These are phyloP conservation scores for Eucalyptus pauciflora DNA, from an alignment of 345 rosid genomes.

Conservation along the genomic window DNA sequence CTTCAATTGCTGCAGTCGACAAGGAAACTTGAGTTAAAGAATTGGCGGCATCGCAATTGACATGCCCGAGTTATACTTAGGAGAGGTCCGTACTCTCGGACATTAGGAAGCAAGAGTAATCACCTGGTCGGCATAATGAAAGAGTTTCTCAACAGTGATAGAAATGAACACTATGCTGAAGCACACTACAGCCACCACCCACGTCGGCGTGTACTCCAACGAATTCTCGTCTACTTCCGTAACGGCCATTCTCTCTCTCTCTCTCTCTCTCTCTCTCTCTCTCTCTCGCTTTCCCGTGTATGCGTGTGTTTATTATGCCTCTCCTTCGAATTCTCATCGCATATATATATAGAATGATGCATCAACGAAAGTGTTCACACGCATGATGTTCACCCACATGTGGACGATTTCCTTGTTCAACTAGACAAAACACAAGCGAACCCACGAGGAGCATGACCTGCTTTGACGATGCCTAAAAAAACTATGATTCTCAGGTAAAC, in stretches of 20 bases:
- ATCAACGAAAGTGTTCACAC: too few relatives aligned
- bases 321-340: neutral
- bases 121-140: slow-evolving; percentile 58
- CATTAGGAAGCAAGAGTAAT: accelerated
- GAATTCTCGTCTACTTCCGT: slow-evolving; percentile 24
- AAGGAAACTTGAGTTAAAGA: neutral
- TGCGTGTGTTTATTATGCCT: neutral
- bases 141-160: slow-evolving; percentile 37
- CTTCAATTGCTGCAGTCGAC: neutral
- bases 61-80: neutral
- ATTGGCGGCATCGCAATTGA: neutral
- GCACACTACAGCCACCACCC: slow-evolving; percentile 85
- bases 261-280: neutral
- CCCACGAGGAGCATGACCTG: too few relatives aligned
- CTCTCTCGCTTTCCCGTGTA: neutral
- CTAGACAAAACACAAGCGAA: too few relatives aligned
- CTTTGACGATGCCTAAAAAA: too few relatives aligned
- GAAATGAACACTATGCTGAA: slow-evolving; percentile 55
- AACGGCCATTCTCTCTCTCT: slow-evolving; percentile 12
- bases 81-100: neutral
- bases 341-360: too few relatives aligned
- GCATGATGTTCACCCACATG: too few relatives aligned
- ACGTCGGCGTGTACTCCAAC: slow-evolving; percentile 70
- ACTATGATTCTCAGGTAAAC: too few relatives aligned
- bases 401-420: too few relatives aligned